A percentile compares a stretch with the other conserved stretches of the same genome.
These are phyloP conservation scores for Phanerochaete carnosa DNA, from an alignment of 768 basidiomycete genomes.

Conservation along the genomic window DNA sequence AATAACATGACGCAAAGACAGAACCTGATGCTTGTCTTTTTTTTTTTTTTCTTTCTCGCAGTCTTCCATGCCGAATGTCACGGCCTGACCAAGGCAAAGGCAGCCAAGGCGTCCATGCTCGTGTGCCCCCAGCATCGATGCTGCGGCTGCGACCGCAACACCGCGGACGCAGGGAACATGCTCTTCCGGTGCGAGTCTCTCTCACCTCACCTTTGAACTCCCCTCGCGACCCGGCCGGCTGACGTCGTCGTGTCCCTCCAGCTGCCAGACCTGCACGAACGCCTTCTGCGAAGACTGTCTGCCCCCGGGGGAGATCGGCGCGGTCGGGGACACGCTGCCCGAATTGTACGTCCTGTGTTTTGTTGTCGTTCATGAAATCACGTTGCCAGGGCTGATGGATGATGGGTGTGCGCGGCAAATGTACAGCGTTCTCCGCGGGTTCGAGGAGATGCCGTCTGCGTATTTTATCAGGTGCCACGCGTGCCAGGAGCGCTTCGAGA, in stretches of 20 bases:
- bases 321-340: conserved; percentile 52
- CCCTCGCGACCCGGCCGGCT: background rate
- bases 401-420: background rate
- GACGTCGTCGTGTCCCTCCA: conserved; percentile 19
- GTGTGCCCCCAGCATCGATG: conserved; percentile 53
- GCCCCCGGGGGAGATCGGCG: conserved; percentile 44
- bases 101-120: conserved; percentile 21
- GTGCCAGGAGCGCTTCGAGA: conserved; percentile 37
- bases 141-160: conserved; percentile 38
- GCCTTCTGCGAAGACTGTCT: conserved; percentile 65
- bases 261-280: conserved; percentile 56
- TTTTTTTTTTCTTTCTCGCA: too few species aligned
- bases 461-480: conserved; percentile 52
- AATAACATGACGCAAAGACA: too few species aligned
- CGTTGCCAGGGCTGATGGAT: background rate
- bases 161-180: conserved; percentile 51
- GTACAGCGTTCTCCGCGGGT: conserved; percentile 40
- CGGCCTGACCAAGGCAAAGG: conserved; percentile 32
- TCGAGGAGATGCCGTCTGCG: conserved; percentile 31
- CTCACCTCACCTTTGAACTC: background rate
- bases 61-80: conserved; percentile 54
- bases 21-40: too few species aligned
- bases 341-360: conserved; percentile 45
- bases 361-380: background rate
- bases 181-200: conserved; percentile 44